Evolutionary conservation across 164 flowering plant genomes (phyloP), one percentile per base, ranked within the genome.

Genomic region (Stephania japonica): DNA sequence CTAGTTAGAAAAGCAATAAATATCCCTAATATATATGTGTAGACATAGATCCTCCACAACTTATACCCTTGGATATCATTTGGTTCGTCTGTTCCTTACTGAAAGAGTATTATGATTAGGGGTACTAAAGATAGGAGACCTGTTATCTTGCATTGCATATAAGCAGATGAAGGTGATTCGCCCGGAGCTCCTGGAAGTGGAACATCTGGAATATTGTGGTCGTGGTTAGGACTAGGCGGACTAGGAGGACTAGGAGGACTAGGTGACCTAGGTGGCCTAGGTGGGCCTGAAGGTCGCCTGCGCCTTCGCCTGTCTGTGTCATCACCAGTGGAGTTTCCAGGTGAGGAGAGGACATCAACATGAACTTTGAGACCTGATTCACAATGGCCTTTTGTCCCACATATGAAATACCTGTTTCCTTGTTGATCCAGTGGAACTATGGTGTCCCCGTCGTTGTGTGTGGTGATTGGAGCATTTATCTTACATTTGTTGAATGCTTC

Each of bases 321-420:
- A 6, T 11, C 3, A 6, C 42, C 26, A 42, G 67, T 6, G 56
- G 68, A 47, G 9, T 50, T 42, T 24, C 47, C 64, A 53, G 63
- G 61, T 42, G 21, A 24, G 21, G 71, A 59, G 32, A 78, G 80
- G n/a, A 75, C 73, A 26, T 65, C 72, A 7, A 80, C 77, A 19
- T 68, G 69, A 41, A 80, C 32, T 27, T 65, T 80, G 44, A 73
- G 71, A 7, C 79, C 82, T 14, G 43, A 16, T 18, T 5, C 16
- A 47, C 85, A 85, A 75, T 82, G 83, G 11, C 81, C 80, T 7
- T 49, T 69, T 3, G 78, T 72, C 23, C 83, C 80, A 72, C 85
- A 81, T 12, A 84, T 78, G 84, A 81, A 84, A 79, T 68, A 84
- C 27, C 85, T 65, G 6, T 63, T 70, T 62, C 80, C 81, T 1